A percentile compares a stretch with the other conserved stretches of the same genome.
These are phyloP conservation scores for Mitragyna speciosa DNA, from an alignment of 257 asterid genomes.

Conservation along the genomic window DNA sequence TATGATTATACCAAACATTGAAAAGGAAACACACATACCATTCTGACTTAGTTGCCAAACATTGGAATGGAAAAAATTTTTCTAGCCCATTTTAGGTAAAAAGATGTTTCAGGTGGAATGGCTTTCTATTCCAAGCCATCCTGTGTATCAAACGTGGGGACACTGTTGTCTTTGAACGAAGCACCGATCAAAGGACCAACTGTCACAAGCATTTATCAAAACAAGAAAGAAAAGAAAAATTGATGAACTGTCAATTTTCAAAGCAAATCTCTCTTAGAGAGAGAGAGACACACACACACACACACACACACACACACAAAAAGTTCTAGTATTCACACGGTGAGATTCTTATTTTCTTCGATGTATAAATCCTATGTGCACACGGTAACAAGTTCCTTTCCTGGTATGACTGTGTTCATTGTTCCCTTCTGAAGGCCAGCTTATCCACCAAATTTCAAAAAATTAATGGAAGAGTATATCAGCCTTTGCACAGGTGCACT, in stretches of 20 bases:
- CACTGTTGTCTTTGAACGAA: neutral
- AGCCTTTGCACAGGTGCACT: constrained; percentile 71
- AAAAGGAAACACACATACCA: no score
- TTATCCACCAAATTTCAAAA: constrained; percentile 58
- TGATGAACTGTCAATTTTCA: neutral
- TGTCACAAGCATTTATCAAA: neutral
- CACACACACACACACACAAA: neutral
- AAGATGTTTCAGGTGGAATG: no score
- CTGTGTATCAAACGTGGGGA: no score
- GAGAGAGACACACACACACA: neutral
- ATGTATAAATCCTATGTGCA: neutral
- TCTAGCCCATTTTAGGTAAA: no score
- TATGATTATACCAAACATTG: no score
- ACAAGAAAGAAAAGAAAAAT: neutral
- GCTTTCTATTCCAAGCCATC: no score
- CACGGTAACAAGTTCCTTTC: neutral
- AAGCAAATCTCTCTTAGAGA: neutral
- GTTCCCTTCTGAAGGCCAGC: constrained; percentile 60
- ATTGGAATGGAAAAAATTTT: no score
- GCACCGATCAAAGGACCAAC: neutral
- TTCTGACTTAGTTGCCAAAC: no score
- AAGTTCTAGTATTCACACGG: neutral
- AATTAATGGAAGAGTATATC: constrained; percentile 71
- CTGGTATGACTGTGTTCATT: constrained; percentile 2
- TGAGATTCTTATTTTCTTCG: neutral